phyloP scores from a whole-genome alignment of 352 stramenopile genomes.

The Blastocystis sp. region DNA sequence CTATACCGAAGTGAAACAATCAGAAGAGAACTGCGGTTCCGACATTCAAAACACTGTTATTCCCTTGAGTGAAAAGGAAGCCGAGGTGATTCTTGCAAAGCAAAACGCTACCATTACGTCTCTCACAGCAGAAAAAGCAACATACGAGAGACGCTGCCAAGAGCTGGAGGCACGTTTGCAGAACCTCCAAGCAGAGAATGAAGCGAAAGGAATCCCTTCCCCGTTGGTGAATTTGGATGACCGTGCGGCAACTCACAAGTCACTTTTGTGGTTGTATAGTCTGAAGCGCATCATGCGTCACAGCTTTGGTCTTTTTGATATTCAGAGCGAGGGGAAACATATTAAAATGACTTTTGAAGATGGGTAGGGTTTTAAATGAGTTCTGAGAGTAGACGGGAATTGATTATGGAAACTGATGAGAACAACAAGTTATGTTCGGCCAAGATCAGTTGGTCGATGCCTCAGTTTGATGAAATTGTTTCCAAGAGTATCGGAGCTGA shows the following conservation, averaged over 20 bases:
- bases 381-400: background rate
- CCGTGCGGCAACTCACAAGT: background rate
- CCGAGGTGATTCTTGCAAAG: slow-evolving; percentile 21
- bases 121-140: background rate
- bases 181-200: background rate
- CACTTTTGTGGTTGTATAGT: slow-evolving; percentile 39
- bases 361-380: background rate
- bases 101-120: background rate
- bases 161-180: background rate
- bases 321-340: background rate
- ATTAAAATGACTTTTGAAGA: background rate
- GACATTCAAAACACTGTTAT: slow-evolving; percentile 42
- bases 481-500: background rate
- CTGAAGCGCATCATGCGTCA: slow-evolving; percentile 32
- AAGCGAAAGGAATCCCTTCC: background rate
- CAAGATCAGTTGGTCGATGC: background rate
- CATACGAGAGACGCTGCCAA: background rate
- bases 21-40: slow-evolving; percentile 17
- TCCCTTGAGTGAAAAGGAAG: slow-evolving; percentile 9
- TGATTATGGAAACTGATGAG: slow-evolving; percentile 27
- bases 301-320: slow-evolving; percentile 38
- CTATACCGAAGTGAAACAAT: slow-evolving; percentile 1
- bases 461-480: slow-evolving; percentile 4
- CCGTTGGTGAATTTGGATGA: background rate
- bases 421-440: background rate